A percentile compares a stretch with the other conserved stretches of the same genome.
Evolutionary conservation across 306 rosid species (phyloP).

Genomic region (Delonix regia): DNA sequence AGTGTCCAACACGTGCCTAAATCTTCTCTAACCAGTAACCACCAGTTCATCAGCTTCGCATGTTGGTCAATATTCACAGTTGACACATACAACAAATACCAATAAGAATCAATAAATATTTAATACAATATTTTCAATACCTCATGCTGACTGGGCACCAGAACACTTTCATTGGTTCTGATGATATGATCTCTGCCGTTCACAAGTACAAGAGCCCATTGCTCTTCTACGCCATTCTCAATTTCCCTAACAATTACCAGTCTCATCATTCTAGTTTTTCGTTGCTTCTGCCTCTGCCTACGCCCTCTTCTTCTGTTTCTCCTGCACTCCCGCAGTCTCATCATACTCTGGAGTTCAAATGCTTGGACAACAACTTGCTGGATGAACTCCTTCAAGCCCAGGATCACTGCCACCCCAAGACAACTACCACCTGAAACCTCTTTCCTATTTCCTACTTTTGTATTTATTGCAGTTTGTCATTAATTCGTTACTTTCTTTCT

Average conservation of each 20-base stretch:
- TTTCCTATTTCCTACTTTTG: background rate
- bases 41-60: too few relatives aligned
- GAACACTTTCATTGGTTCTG: too few relatives aligned
- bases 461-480: background rate
- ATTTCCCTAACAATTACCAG: constrained; percentile 79
- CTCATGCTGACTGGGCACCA: background rate
- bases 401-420: background rate
- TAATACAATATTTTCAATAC: background rate
- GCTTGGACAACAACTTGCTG: constrained; percentile 63
- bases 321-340: background rate
- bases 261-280: constrained; percentile 15
- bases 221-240: constrained; percentile 93
- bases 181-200: too few relatives aligned
- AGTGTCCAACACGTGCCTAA: too few relatives aligned
- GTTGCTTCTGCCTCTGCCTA: background rate
- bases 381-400: constrained; percentile 71
- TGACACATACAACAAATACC: too few relatives aligned
- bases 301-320: background rate
- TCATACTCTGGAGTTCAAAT: constrained; percentile 63
- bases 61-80: too few relatives aligned
- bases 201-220: too few relatives aligned
- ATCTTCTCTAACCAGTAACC: too few relatives aligned
- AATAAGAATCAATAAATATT: too few relatives aligned
- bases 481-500: background rate
- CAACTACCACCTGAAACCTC: background rate